phyloP scores from a whole-genome alignment of 2,329 filamentous ascomycete genomes.

The Neonectria magnoliae region DNA sequence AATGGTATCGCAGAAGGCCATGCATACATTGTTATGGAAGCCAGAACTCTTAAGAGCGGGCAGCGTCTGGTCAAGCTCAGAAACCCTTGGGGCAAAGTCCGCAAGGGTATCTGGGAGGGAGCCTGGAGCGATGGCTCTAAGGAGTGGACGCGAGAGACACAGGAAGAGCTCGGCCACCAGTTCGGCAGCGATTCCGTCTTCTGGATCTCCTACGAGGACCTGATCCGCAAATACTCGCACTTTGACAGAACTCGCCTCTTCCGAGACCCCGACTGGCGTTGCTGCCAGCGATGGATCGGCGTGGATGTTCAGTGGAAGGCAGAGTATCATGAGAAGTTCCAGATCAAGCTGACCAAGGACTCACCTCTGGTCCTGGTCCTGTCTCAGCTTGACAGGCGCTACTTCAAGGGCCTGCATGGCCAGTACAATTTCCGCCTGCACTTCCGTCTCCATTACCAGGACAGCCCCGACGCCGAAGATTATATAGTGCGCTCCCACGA shows the following conservation, averaged over 20 bases:
- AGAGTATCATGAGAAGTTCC: constrained; percentile 70
- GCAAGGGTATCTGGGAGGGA: constrained; percentile 69
- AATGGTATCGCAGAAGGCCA: constrained; percentile 68
- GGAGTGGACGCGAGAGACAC: constrained; percentile 68
- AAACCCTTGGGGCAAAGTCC: constrained; percentile 69
- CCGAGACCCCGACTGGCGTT: constrained; percentile 65
- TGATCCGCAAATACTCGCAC: constrained; percentile 69
- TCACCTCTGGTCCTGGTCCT: constrained; percentile 69
- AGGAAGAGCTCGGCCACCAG: constrained; percentile 65
- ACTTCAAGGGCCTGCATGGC: constrained; percentile 69
- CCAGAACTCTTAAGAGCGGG: constrained; percentile 61
- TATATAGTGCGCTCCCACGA: constrained; percentile 69
- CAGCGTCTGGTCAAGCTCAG: constrained; percentile 67
- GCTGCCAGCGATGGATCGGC: constrained; percentile 69
- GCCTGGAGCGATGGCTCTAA: constrained; percentile 69
- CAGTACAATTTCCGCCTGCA: constrained; percentile 64
- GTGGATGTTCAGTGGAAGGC: constrained; percentile 70
- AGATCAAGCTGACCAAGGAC: constrained; percentile 64
- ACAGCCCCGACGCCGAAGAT: constrained; percentile 62
- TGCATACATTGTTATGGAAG: constrained; percentile 70
- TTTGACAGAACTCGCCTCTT: constrained; percentile 72
- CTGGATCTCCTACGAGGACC: constrained; percentile 71
- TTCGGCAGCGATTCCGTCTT: constrained; percentile 72
- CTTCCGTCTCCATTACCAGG: constrained; percentile 61
- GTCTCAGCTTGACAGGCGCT: constrained; percentile 70